Evolutionary conservation across 768 basidiomycete genomes (phyloP), one percentile per base, ranked within the genome.

Genomic region (Boletellus ananas): DNA sequence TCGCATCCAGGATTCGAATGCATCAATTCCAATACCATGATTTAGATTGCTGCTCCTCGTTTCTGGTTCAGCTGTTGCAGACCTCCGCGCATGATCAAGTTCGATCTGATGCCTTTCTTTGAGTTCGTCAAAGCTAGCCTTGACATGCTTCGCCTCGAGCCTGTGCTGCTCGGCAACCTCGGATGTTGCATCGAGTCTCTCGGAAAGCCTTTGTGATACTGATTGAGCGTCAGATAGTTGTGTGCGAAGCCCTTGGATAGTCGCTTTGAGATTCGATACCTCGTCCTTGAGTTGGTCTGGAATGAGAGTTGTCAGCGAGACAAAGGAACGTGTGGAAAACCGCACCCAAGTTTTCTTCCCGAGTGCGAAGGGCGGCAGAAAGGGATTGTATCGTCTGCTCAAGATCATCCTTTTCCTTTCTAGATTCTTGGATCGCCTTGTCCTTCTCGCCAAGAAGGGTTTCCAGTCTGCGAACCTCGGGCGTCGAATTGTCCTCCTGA

Each of bases 1-100:
- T 23, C 27, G 34, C 48, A 49, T 49, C 48, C 48, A 49, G 21
- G 42, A 43, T 29, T 21, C 42, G 35, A 49, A 49, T 9, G 3
- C 48, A 27, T n/a, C 42, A 16, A 43, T 16, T 13, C 48, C 42
- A 2, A 43, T 31, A 20, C 35, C 48, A 27, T 34, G 16, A 18
- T 18, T n/a, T 33, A 31, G 20, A 49, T 13, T 31, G 4, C 41
- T n/a, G n/a, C 23, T 8, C 14, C 13, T 16, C 21, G 21, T 2
- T 23, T 23, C 21, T 5, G 33, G 31, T 11, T 20, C 42, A 33
- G 29, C 17, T 11, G 13, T 4, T 6, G 14, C 7, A 8, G 29
- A 13, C 18, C 34, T 34, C 43, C 23, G 43, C 11, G 8, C 40
- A 7, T 17, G 38, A 39, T 18, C 20, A 38, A 38, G 40, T 25